Base-by-base conservation (phyloP, 345 rosid genomes). In the Syzygium oleosum region DNA sequence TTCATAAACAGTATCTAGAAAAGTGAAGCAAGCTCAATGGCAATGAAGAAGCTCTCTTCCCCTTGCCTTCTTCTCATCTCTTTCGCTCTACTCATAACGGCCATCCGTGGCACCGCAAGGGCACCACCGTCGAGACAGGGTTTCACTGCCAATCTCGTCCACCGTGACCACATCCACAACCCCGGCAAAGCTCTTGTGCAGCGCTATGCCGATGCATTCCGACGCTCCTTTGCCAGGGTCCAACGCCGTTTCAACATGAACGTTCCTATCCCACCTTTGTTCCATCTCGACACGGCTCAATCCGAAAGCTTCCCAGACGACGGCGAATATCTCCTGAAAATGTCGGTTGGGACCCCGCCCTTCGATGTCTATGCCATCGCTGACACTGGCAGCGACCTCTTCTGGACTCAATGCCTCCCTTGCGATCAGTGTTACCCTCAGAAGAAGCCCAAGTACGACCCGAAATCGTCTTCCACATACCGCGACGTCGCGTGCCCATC, bases 381-480 rank as follows among this genome's bases (percentile, higher is more conserved):
- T 11, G 89, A 88, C 84, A 65, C 87, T 1, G 77, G 89, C 52
- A 73, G 89, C 73, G 77, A 88, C 65, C 85, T 85, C 31, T 63
- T 85, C 55, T 85, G 89, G 89, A 55, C 87, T 12, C 89, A 88
- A 31, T 88, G 89, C 85, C 89, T 84, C 13, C 89, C 89, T 41
- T 88, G 89, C 85, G 85, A 84, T 25, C 31, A 52, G 41, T 88
- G 89, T 31, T 88, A 85, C 84, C n/a, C 51, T 23, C 87, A 63
- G 53, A 85, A 63, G 29, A 85, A 88, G 6, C 89, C 89, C 52
- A 46, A 34, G 84, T 88, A 29, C 51, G 29, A 85, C 79, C 89
- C 89, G 1, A 29, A 25, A 15, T 49, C 84, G 1, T 96, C 96
- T 16, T 88, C 92, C 9, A 92, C 96, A 4, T 54, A 68, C 16